Base-by-base conservation (phyloP, 2,329 filamentous ascomycete genomes). In the Stachybotrys echinatus region DNA sequence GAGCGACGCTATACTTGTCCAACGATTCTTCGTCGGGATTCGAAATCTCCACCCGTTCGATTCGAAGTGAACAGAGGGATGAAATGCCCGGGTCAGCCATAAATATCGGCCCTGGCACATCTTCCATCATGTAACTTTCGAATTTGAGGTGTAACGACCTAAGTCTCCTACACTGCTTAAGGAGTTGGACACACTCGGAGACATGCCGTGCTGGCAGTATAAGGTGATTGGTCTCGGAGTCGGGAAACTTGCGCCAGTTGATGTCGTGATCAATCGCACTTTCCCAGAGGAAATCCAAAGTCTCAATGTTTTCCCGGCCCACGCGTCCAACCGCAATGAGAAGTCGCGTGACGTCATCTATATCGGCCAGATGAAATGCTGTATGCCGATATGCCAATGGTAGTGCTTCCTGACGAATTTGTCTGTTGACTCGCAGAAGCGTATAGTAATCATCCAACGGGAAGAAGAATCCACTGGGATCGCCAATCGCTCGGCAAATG, bases 371-470 rank as follows among this genome's bases (percentile, higher is more conserved):
- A 37, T 40, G 31, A 23, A 52, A 52, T 4, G 23, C 22, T 14
- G 48, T 52, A 14, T 37, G 22, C 20, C 50, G 50, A 37, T 46
- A 52, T 47, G 50, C 52, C 8, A 50, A 34, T 12, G 52, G 50
- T n/a, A 54, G 27, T 17, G 52, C 52, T 43, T 54, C 52, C 20
- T 48, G 47, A 6, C 52, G 50, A 12, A 50, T 47, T n/a, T 48
- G 45, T 23, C 42, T 37, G 37, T 12, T 43, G 40, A 31, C 19
- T 46, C n/a, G 7, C 27, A 52, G 40, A 14, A 52, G 21, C 10
- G 31, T n/a, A 6, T 38, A 40, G 39, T 50, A 31, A 12, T 48
- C 3, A 12, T 37, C 48, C 12, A 47, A 10, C 6, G 45, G 39
- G 22, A 52, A 52, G n/a, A 37, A 50, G 27, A 48, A 48, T 4